Evolutionary conservation across 169 alveolate species (phyloP).

Genomic region (Besnoitia besnoiti): DNA sequence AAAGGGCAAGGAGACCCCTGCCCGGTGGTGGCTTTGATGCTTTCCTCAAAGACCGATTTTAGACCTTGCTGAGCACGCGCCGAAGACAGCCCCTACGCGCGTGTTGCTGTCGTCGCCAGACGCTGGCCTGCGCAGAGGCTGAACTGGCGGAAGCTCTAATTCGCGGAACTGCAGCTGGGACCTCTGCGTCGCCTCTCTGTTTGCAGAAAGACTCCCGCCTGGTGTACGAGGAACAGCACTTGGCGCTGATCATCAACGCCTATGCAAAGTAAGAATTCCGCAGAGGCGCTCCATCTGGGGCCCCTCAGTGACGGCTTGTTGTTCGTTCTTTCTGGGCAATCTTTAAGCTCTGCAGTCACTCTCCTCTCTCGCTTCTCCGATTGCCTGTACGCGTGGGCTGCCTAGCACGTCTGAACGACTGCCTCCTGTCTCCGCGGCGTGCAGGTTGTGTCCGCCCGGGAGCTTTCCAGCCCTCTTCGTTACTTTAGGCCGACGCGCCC

Average conservation of each 20-base stretch:
- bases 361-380: not conserved
- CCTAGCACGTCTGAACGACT: not conserved
- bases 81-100: no score
- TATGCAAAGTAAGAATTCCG: conserved; percentile 4
- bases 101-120: no score
- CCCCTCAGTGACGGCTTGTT: not conserved
- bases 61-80: no score
- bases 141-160: no score
- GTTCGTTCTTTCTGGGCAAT: not conserved
- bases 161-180: no score
- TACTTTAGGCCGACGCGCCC: not conserved
- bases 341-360: not conserved
- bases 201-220: not conserved
- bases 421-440: no score
- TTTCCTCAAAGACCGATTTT: no score
- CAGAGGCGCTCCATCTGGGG: not conserved
- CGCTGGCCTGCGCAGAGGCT: no score
- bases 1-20: no score
- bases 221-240: conserved; percentile 30
- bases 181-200: no score
- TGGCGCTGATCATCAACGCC: conserved; percentile 37
- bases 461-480: conserved; percentile 15
- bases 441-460: not conserved
- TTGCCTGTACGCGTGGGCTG: not conserved
- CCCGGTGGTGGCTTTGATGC: no score